Evolutionary conservation across 257 asterid species (phyloP).

Genomic region (Osmanthus fragrans): DNA sequence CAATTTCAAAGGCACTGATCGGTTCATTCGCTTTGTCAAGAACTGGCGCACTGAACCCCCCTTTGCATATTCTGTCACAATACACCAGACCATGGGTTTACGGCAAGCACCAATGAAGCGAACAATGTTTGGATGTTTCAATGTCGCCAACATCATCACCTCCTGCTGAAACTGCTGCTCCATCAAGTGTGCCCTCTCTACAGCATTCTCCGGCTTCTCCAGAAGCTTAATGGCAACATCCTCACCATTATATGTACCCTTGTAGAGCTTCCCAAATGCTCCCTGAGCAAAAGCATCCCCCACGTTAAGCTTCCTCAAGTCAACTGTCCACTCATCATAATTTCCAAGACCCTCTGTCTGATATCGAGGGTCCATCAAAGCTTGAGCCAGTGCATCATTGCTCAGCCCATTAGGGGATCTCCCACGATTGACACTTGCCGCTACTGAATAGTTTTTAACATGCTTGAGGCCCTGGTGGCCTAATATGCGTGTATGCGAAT

Average conservation of each 20-base stretch:
- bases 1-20: slow-evolving; percentile 34
- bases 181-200: slow-evolving; percentile 55
- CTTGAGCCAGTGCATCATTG: slow-evolving; percentile 65
- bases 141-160: slow-evolving; percentile 63
- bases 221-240: slow-evolving; percentile 69
- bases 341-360: slow-evolving; percentile 59
- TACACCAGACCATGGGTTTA: slow-evolving; percentile 61
- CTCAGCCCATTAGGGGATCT: slow-evolving; percentile 55
- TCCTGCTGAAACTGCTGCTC: slow-evolving; percentile 74
- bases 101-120: slow-evolving; percentile 64
- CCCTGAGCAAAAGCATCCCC: slow-evolving; percentile 72
- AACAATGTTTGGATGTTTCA: slow-evolving; percentile 64
- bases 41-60: slow-evolving; percentile 40
- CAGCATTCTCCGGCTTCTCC: slow-evolving; percentile 66
- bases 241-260: slow-evolving; percentile 56
- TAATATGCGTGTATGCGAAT: slow-evolving; percentile 66
- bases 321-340: slow-evolving; percentile 65
- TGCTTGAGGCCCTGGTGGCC: slow-evolving; percentile 74
- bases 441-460: slow-evolving; percentile 54
- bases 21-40: slow-evolving; percentile 29
- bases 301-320: slow-evolving; percentile 59
- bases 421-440: slow-evolving; percentile 67
- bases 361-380: slow-evolving; percentile 53
- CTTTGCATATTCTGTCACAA: slow-evolving; percentile 38
- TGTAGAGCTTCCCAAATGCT: slow-evolving; percentile 67